A percentile compares a stretch with the other conserved stretches of the same genome.
Evolutionary conservation across 176 grass and related monocot genomes (phyloP).

Genomic region (Cenchrus americanus): DNA sequence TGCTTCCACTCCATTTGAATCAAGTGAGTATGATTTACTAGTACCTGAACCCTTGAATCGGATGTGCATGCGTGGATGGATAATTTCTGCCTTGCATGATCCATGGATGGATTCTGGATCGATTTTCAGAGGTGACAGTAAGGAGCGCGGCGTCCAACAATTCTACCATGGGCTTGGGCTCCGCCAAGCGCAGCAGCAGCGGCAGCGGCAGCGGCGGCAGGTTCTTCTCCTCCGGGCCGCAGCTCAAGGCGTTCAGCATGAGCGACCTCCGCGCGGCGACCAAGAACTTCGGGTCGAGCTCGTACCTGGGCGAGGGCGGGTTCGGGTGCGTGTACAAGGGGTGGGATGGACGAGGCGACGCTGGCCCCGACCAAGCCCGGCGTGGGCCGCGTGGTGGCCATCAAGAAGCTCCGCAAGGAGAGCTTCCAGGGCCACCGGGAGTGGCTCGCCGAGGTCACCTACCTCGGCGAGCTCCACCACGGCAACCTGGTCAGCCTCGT

Average conservation of each 20-base stretch:
- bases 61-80: not conserved
- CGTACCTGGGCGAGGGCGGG: conserved; percentile 80
- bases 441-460: conserved; percentile 89
- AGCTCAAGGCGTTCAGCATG: conserved; percentile 70
- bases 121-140: conserved; percentile 49
- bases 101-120: too few relatives aligned
- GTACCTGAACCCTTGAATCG: not conserved
- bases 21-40: conserved; percentile 42
- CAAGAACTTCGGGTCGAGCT: conserved; percentile 70
- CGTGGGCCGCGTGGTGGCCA: conserved; percentile 66
- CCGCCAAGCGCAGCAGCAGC: conserved; percentile 34
- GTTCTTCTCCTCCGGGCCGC: conserved; percentile 4
- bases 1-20: conserved; percentile 58
- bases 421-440: conserved; percentile 88
- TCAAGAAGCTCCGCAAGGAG: conserved; percentile 91
- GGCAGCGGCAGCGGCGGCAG: not conserved
- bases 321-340: conserved; percentile 95
- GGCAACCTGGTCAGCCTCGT: conserved; percentile 82
- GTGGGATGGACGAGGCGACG: conserved; percentile 81
- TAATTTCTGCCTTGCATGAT: too few relatives aligned
- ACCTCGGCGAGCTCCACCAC: conserved; percentile 78
- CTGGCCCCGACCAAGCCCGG: conserved; percentile 66
- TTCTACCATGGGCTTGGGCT: conserved; percentile 21
- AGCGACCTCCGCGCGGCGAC: conserved; percentile 68
- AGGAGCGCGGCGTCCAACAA: conserved; percentile 34